Percentiles rank a stretch among this genome's conserved stretches.
Conservation (phyloP, 2,329 filamentous ascomycete genomes). For the Emergomyces orientalis region DNA sequence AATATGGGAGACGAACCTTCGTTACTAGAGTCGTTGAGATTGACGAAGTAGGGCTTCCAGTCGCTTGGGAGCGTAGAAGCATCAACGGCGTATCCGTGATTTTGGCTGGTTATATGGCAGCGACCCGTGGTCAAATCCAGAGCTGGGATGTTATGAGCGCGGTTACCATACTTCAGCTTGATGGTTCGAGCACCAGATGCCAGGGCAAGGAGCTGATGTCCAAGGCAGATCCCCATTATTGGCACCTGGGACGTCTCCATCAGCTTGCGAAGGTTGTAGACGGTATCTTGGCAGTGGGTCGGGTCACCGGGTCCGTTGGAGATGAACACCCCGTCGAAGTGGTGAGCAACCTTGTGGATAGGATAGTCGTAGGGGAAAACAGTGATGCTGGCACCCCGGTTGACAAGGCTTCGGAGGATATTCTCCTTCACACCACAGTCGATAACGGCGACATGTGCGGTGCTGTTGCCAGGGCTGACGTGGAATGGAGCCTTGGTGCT, state of each 20-base stretch:
- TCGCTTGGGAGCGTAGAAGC: slow-evolving; percentile 69
- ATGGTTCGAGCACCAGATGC: slow-evolving; percentile 81
- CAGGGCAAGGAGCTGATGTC: slow-evolving; percentile 89
- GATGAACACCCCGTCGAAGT: slow-evolving; percentile 98
- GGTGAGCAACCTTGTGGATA: slow-evolving; percentile 94
- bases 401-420: slow-evolving; percentile 88
- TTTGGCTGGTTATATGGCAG: slow-evolving; percentile 98
- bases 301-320: slow-evolving; percentile 98
- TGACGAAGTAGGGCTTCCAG: slow-evolving; percentile 97
- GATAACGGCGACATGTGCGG: slow-evolving; percentile 84
- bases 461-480: slow-evolving; percentile 71
- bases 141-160: slow-evolving; percentile 95
- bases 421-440: slow-evolving; percentile 99
- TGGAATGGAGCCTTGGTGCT: slow-evolving; percentile 98
- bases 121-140: slow-evolving; percentile 89
- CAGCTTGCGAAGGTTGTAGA: slow-evolving; percentile 80
- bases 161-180: slow-evolving; percentile 99
- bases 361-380: slow-evolving; percentile 95
- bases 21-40: slow-evolving; percentile 95
- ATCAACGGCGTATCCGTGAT: slow-evolving; percentile 95
- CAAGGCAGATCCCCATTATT: slow-evolving; percentile 95
- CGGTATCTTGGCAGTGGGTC: slow-evolving; percentile 89
- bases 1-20: slow-evolving; percentile 51
- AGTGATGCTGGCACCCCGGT: slow-evolving; percentile 82
- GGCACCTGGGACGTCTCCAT: slow-evolving; percentile 88